Evolutionary conservation across 805 yeast genomes (phyloP), one percentile per base, ranked within the genome.

Genomic region (Saccharomycopsis babjevae): DNA sequence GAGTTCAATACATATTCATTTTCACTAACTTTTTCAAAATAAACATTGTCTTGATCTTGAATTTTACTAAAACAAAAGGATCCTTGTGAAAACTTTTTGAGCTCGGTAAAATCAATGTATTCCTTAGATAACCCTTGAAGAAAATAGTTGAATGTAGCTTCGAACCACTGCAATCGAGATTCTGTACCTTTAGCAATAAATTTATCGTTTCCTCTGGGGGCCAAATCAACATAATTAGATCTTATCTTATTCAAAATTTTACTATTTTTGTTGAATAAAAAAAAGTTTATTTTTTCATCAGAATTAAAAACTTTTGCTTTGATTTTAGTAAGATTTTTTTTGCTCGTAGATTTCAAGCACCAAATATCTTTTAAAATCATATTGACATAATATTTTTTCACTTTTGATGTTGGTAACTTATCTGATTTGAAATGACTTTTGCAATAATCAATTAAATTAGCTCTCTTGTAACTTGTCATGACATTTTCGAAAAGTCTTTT

Each of bases 21-120:
- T 16, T 55, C 67, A 34, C 64, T 67, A 5, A 67, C 62, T 1
- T 64, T 65, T 58, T 72, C 68, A 65, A 75, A 76, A 61, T 69
- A 72, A 1, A 73, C 76, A 61, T 73, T 76, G n/a, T 74, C 69
- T 52, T 70, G 64, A 57, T 68, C 67, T 32, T 74, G 73, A 43
- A 76, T 62, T 15, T 68, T 63, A 8, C 60, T 59, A 28, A 74
- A 46, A 16, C 52, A 46, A 15, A 46, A 32, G 10, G 25, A 20
- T 11, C 10, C 32, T 46, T 46, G 52, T 16, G 52, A 54, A 25
- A 62, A 60, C 13, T 50, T 42, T 20, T 57, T 13, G 20, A 62
- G n/a, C 15, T 22, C 59, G 11, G 36, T 15, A n/a, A 62, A 58
- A 50, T 60, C 58, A 15, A 62, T 28, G 18, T 54, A 40, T 42